Base-by-base conservation (phyloP, 257 asterid genomes). In the Craterostigma plantagineum region DNA sequence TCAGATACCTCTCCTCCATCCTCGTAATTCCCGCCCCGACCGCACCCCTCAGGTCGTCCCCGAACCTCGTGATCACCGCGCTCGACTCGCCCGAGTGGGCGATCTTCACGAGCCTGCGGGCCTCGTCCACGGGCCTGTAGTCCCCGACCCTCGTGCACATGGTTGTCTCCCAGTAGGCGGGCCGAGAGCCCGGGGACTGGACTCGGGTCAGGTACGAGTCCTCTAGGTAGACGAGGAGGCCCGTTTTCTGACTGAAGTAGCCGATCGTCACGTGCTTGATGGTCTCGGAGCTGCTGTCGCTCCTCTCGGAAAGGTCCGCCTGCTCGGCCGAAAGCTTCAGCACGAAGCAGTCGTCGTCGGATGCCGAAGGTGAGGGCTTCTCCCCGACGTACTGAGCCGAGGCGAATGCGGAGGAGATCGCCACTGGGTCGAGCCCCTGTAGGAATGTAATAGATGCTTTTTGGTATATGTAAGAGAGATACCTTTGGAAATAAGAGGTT, bases 241-340 rank as follows among this genome's bases (percentile, higher is more conserved):
- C 91, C 43, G 72, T 79, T 57, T 75, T 64, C 54, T 79, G 95
- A 76, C 83, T 75, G 53, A 82, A 82, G 75, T 75, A 79, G 33
- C 91, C 92, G 5, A 75, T 56, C 17, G 70, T 46, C 10, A 70
- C 67, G 53, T 82, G 92, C 53, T 82, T 78, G 68, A 82, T 78
- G 74, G 76, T 82, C 71, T 82, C 95, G 3, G 91, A 90, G 3
- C 80, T 67, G 68, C 54, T 69, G 66, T 79, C 86, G 39, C 92
- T 70, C 14, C 92, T 57, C 52, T 78, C 92, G 4, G 69, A 67
- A 2, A 82, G 73, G 49, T 82, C 92, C 0, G 57, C 45, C 7
- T 61, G 63, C 55, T 66, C 70, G 3, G 94, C 72, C 0, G 82
- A 82, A 34, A 82, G 57, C 42, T 82, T 79, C 7, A 82, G 69